Evolutionary conservation across 1,284 basidiomycete species (phyloP).

Genomic region (Bondarzewia mesenterica): DNA sequence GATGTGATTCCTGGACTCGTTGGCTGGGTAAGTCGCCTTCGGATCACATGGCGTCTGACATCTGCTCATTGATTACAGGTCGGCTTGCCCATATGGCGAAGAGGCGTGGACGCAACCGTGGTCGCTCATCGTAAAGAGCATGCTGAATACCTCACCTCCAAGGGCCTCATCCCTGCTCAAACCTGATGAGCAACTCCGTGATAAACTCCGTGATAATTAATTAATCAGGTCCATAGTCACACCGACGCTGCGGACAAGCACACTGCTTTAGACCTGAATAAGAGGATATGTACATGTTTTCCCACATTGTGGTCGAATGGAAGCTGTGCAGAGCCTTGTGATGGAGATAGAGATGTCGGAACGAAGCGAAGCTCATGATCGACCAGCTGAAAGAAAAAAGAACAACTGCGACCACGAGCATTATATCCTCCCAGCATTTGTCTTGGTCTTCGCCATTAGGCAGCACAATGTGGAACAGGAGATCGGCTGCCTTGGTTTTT

Average conservation of each 20-base stretch:
- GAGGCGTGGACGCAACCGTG: slow-evolving; percentile 40
- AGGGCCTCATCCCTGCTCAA: slow-evolving; percentile 15
- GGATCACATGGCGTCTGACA: no score
- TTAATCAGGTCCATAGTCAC: no score
- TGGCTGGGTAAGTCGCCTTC: slow-evolving; percentile 30
- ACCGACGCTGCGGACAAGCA: background rate
- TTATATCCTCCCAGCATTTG: slow-evolving; percentile 53
- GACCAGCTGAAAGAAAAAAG: slow-evolving; percentile 22
- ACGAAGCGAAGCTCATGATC: slow-evolving; percentile 59
- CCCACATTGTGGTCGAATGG: background rate
- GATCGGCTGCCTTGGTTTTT: slow-evolving; percentile 57
- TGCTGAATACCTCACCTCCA: slow-evolving; percentile 29
- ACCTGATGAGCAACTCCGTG: no score
- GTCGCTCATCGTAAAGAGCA: slow-evolving; percentile 39
- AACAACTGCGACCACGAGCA: slow-evolving; percentile 35
- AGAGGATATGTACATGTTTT: background rate
- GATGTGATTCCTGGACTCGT: slow-evolving; percentile 42
- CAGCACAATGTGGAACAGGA: slow-evolving; percentile 33
- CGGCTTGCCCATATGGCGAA: slow-evolving; percentile 44
- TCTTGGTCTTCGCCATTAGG: slow-evolving; percentile 78
- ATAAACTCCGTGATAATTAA: no score
- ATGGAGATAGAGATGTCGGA: slow-evolving; percentile 37
- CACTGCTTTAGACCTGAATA: background rate
- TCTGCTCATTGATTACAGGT: slow-evolving; percentile 26
- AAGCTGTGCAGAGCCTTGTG: no score